Base-by-base conservation (phyloP, 2,329 filamentous ascomycete species). In the Gaeumannomyces sp. region DNA sequence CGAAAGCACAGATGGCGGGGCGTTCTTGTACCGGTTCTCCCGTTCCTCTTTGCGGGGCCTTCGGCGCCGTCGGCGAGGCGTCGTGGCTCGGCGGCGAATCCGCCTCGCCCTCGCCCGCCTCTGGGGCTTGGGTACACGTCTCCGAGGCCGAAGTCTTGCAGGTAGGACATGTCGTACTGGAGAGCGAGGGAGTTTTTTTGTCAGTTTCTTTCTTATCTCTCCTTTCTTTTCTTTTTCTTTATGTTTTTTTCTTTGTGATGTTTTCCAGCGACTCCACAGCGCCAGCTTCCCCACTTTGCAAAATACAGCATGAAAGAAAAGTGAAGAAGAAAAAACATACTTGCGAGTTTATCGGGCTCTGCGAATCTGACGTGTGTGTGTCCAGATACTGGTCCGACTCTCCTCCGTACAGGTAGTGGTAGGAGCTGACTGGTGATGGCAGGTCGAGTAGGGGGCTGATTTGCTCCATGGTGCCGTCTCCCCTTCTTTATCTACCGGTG, bases 1-100 rank as follows among this genome's bases (percentile, higher is more conserved):
- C 65, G 77, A 80, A 64, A 83, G 72, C 16, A 83, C 81, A 6
- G 79, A 79, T 0, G 80, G 79, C 1, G 81, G 79, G 1, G 81
- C 81, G 64, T 83, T 82, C 71, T 83, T 82, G 68, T 84, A 83
- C 61, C 81, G 75, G 71, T 82, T 83, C 68, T 82, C 80, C 28
- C 81, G 76, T 70, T 83, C 64, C 80, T 75, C 72, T 82, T 82
- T 50, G 78, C 71, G 4, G 76, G 1, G 76, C 71, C 68, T 81
- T 81, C 22, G 71, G 50, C 7, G 67, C 62, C 67, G 64, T 19
- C 16, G 65, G 59, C 35, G 50, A 70, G 70, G 4, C 68, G 67
- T 28, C 60, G 56, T 65, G 60, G 16, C 33, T 27, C 10, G 61
- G n/a, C n/a, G 65, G 65, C 8, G 65, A 65, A 31, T 63, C 62